Base-by-base conservation (phyloP, 768 basidiomycete genomes). In the Hygrocybe punicea region DNA sequence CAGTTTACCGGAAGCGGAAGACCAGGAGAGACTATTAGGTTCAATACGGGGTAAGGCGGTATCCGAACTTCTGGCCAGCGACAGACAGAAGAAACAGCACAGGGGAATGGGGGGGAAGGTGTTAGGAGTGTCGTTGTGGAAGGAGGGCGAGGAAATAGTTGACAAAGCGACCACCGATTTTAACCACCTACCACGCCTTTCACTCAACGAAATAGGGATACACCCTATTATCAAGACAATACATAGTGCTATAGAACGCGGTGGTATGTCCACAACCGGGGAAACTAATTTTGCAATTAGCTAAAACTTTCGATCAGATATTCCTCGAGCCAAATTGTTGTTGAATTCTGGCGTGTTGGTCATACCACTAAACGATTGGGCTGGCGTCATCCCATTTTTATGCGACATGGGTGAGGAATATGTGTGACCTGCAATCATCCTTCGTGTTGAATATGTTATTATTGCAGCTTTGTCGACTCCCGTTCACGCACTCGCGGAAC, bases 331-430 rank as follows among this genome's bases (percentile, higher is more conserved):
- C 23, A 63, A 66, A 16, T 58, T 78, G 19, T 56, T 82, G 7
- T 67, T 87, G 4, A 69, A 73, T 36, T 70, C 72, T 36, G 76
- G 80, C n/a, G 59, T 74, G 24, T 65, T 86, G 46, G 62, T 63
- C 21, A 67, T 56, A 29, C 69, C 70, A 19, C 57, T 69, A 17
- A 62, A 65, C 33, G 63, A 72, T 42, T 53, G 70, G 46, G 46
- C 66, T 3, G 63, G 58, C 24, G 60, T 78, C 16, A 59, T 80
- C 14, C 63, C 71, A 14, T 79, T 74, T 64, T 60, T 85, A 8
- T 78, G 75, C 51, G 51, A 72, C 40, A 60, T 78, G 48, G 80
- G 84, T 80, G 19, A 63, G 67, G 24, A 21, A n/a, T 29, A 56
- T 54, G 11, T 39, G 60, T 23, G 66, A 51, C 51, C 55, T 45